phyloP scores from a whole-genome alignment of 306 rosid species.

The Fragaria iinumae region DNA sequence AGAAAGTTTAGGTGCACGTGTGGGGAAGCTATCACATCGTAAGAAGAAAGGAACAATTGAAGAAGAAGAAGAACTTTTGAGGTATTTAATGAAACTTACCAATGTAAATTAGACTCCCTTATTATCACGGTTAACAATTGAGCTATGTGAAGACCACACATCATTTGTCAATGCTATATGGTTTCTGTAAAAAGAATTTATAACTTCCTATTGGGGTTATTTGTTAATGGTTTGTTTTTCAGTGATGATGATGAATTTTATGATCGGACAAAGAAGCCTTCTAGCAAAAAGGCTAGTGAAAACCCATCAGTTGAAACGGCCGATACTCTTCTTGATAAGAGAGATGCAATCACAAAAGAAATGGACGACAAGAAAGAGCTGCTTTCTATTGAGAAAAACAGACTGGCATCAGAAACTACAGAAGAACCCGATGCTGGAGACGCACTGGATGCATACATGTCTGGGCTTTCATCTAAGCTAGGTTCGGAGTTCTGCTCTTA shows the following conservation, averaged over 20 bases:
- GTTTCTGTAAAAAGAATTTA: neutral
- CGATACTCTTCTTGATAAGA: constrained; percentile 85
- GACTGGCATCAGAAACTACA: constrained; percentile 36
- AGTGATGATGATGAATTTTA: constrained; percentile 97
- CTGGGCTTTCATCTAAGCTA: constrained; percentile 90
- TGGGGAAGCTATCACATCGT: constrained; percentile 53
- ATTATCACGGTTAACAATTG: neutral
- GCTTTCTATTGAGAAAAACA: constrained; percentile 58
- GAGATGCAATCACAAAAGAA: constrained; percentile 65
- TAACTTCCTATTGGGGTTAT: neutral
- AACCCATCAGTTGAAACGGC: constrained; percentile 80
- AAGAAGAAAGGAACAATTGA: constrained; percentile 75
- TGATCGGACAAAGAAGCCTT: constrained; percentile 77
- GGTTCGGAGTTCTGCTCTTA: constrained; percentile 42
- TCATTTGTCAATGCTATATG: neutral
- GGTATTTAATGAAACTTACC: constrained; percentile 41
- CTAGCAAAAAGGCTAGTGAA: constrained; percentile 51
- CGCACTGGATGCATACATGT: constrained; percentile 85
- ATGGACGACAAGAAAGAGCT: constrained; percentile 61
- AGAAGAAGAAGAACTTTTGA: constrained; percentile 61
- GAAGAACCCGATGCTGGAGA: constrained; percentile 56
- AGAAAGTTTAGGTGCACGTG: constrained; percentile 88
- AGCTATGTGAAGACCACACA: neutral
- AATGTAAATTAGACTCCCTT: neutral
- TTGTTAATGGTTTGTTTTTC: constrained; percentile 29